Conservation (phyloP, 2,329 filamentous ascomycete species). For the Leptographium lundbergii region DNA sequence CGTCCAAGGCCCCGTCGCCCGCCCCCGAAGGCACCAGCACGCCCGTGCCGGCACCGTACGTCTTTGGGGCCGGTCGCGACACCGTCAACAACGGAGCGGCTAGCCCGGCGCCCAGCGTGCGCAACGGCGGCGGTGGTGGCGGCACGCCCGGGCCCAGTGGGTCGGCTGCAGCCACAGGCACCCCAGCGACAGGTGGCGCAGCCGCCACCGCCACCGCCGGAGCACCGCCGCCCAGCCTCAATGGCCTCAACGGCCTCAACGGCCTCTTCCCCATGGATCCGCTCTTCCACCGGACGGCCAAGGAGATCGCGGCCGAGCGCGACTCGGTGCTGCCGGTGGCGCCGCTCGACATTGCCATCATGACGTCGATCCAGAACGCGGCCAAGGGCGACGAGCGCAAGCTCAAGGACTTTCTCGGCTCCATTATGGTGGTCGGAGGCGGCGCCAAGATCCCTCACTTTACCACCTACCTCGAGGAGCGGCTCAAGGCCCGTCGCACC, state of each 20-base stretch:
- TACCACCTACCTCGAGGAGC: conserved; percentile 70
- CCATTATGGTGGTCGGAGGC: conserved; percentile 83
- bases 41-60: conserved; percentile 43
- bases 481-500: conserved; percentile 53
- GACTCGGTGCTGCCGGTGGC: conserved; percentile 73
- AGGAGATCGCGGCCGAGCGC: conserved; percentile 51
- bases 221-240: neutral
- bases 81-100: conserved; percentile 26
- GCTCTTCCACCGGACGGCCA: conserved; percentile 32
- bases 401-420: conserved; percentile 75
- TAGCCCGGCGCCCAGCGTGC: conserved; percentile 40
- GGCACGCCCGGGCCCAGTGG: conserved; percentile 28
- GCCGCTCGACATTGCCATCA: conserved; percentile 77
- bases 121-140: conserved; percentile 27
- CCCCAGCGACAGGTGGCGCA: neutral
- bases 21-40: conserved; percentile 66
- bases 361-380: conserved; percentile 79
- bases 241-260: conserved; percentile 9
- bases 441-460: conserved; percentile 72
- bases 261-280: conserved; percentile 6
- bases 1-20: conserved; percentile 79
- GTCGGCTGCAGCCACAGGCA: neutral
- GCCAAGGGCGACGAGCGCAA: conserved; percentile 86
- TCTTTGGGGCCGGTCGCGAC: conserved; percentile 40
- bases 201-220: neutral